These are phyloP conservation scores for Ceratocystis diversiconidia DNA, from an alignment of 2,329 filamentous ascomycete species.

Conservation along the genomic window DNA sequence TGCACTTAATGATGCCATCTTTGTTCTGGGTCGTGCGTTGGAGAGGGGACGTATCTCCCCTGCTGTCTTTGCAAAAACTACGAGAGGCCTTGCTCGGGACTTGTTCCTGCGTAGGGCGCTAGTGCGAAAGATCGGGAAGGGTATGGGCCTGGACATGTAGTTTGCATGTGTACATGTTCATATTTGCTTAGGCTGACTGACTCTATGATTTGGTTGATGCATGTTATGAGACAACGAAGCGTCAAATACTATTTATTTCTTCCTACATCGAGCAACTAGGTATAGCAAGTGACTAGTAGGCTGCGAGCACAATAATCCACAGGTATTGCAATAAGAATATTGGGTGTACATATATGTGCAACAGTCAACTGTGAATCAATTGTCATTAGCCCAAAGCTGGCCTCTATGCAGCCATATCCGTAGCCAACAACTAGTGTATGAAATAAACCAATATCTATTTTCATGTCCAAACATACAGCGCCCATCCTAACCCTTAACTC, in stretches of 20 bases:
- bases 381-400: too few relatives aligned
- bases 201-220: not conserved
- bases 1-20: conserved; percentile 74
- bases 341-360: not conserved
- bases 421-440: not conserved
- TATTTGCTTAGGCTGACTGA: too few relatives aligned
- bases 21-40: conserved; percentile 60
- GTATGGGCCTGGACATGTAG: conserved; percentile 48
- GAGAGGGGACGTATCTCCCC: conserved; percentile 57
- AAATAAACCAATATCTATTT: not conserved
- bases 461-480: not conserved
- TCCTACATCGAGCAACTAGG: not conserved
- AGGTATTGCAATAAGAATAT: too few relatives aligned
- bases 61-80: conserved; percentile 66
- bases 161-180: too few relatives aligned
- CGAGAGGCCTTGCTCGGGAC: conserved; percentile 58
- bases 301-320: too few relatives aligned
- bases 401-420: too few relatives aligned
- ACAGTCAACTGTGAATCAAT: too few relatives aligned
- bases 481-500: too few relatives aligned
- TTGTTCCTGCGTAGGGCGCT: conserved; percentile 75
- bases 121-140: conserved; percentile 59
- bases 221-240: not conserved
- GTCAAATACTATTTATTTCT: not conserved
- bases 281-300: too few relatives aligned